These are phyloP conservation scores for Fusarium falciforme DNA, from an alignment of 2,329 filamentous ascomycete species.

Conservation along the genomic window DNA sequence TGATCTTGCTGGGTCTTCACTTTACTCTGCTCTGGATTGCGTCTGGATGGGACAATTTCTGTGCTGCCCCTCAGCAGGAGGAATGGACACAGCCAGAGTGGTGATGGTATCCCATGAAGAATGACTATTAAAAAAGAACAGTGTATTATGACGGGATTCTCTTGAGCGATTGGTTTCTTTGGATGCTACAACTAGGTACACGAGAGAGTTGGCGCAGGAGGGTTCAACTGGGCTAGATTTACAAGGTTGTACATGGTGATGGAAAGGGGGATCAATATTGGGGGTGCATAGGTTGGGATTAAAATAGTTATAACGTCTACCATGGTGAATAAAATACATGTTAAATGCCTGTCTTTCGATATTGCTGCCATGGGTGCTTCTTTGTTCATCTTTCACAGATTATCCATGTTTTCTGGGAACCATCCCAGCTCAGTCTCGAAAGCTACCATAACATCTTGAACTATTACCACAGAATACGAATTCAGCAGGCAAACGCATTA, in stretches of 20 bases:
- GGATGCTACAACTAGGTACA: background rate
- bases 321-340: background rate
- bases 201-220: background rate
- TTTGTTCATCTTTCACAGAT: background rate
- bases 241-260: background rate
- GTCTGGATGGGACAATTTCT: constrained; percentile 49
- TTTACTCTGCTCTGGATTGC: constrained; percentile 51
- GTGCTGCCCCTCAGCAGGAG: constrained; percentile 42
- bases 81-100: constrained; percentile 47
- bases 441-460: background rate
- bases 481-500: background rate
- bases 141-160: background rate
- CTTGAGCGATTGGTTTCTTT: background rate
- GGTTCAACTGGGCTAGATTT: background rate
- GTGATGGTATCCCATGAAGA: constrained; percentile 25
- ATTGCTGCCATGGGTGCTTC: background rate
- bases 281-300: background rate
- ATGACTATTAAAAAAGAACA: background rate
- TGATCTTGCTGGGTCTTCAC: constrained; percentile 49
- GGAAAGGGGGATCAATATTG: background rate
- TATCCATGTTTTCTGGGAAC: too few relatives aligned
- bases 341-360: rapidly evolving
- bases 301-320: background rate
- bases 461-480: background rate
- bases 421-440: too few relatives aligned